Conservation (phyloP, 1,284 basidiomycete species). For the Xerocomus cyaneibrunnescens region DNA sequence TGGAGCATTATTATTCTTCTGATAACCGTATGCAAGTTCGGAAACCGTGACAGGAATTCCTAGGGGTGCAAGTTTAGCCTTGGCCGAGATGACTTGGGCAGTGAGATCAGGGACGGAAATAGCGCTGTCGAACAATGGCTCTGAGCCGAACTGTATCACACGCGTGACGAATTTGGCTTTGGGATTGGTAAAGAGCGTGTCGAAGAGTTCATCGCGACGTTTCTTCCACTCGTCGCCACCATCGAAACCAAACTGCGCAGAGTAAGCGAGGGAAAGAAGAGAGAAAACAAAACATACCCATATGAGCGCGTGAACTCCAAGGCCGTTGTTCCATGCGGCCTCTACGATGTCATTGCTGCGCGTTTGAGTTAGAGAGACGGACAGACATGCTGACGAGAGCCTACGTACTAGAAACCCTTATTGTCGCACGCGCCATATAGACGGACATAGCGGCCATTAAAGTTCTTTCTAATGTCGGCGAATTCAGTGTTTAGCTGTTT, state of each 20-base stretch:
- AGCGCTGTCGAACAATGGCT: constrained; percentile 68
- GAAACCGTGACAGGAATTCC: constrained; percentile 67
- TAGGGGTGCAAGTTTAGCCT: constrained; percentile 51
- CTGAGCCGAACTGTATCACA: constrained; percentile 70
- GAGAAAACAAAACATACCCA: constrained; percentile 49
- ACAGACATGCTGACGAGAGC: not conserved
- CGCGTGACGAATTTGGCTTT: constrained; percentile 68
- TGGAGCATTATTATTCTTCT: constrained; percentile 51
- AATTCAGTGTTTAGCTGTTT: constrained; percentile 58
- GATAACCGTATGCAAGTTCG: constrained; percentile 50
- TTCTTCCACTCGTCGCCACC: constrained; percentile 53
- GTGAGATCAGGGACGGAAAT: constrained; percentile 54
- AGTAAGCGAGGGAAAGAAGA: constrained; percentile 5
- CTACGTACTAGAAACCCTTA: constrained; percentile 2
- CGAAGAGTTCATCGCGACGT: constrained; percentile 54
- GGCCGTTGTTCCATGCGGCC: constrained; percentile 66
- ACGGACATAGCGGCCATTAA: constrained; percentile 47
- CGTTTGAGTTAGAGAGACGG: not conserved
- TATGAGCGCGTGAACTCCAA: constrained; percentile 73
- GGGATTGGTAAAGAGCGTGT: constrained; percentile 58
- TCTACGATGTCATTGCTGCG: constrained; percentile 64
- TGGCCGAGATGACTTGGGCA: constrained; percentile 51
- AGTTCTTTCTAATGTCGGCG: constrained; percentile 55
- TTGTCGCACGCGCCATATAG: constrained; percentile 4
- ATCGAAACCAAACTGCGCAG: constrained; percentile 59